Percentiles rank a stretch among this genome's conserved stretches.
These are phyloP conservation scores for Grigorovia jiainica DNA, from an alignment of 805 yeast genomes.

Conservation along the genomic window DNA sequence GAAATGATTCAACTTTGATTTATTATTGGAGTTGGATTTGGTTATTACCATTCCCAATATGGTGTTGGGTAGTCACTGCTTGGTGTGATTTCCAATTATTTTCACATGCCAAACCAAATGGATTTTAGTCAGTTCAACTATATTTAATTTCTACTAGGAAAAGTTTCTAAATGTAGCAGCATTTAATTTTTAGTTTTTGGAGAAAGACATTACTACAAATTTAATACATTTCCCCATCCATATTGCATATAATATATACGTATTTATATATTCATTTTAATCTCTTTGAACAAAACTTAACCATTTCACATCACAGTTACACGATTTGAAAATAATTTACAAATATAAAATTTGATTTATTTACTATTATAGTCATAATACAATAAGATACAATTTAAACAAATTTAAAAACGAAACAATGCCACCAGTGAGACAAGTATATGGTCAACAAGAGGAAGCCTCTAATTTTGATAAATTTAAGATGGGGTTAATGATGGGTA, in stretches of 20 bases:
- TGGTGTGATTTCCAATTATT: conserved; percentile 29
- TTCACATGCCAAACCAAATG: conserved; percentile 17
- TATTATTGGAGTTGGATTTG: conserved; percentile 25
- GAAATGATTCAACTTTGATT: conserved; percentile 5
- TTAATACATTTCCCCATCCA: too few relatives aligned
- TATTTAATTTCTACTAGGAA: too few relatives aligned
- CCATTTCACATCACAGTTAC: too few relatives aligned
- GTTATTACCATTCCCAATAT: conserved; percentile 22
- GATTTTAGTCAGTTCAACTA: neutral
- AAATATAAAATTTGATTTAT: too few relatives aligned
- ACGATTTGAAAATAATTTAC: too few relatives aligned
- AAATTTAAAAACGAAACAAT: conserved; percentile 8
- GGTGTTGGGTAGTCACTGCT: conserved; percentile 28
- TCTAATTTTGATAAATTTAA: conserved; percentile 93
- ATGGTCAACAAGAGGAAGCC: conserved; percentile 48
- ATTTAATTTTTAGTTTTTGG: neutral
- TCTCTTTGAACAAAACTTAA: neutral
- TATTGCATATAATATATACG: too few relatives aligned
- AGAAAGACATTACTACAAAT: too few relatives aligned
- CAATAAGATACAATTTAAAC: neutral
- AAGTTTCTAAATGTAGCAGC: too few relatives aligned
- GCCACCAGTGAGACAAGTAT: conserved; percentile 69
- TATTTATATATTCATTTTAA: neutral
- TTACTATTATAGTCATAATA: too few relatives aligned
- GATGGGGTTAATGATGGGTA: conserved; percentile 98